Evolutionary conservation across 495 filamentous ascomycete genomes (phyloP), one percentile per base, ranked within the genome.

Genomic region (Monascus purpureus): DNA sequence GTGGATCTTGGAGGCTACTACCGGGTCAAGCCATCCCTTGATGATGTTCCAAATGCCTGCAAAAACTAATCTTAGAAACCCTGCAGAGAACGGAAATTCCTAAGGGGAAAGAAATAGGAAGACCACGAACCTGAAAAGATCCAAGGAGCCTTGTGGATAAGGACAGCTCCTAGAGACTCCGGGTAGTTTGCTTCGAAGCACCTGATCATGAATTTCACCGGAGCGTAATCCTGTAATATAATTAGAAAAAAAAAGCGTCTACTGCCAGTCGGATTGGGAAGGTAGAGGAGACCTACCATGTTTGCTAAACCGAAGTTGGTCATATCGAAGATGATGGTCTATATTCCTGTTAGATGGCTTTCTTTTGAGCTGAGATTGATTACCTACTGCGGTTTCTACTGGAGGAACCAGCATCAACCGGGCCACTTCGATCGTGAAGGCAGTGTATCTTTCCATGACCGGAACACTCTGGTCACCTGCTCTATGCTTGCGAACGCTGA

Each of bases 181-280:
- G 92, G 90, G 49, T 96, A 97, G 56, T 97, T 96, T 31, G 90
- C 92, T 60, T 96, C 92, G 51, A 97, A 97, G 57, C 85, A 93
- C 61, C 93, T 93, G 62, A 96, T 95, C 73, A 97, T 93, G 64
- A 95, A 96, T 46, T 88, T 96, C 15, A 97, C 84, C 0, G 90
- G 90, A 0, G 82, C 72, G 49, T 96, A 96, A 49, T 97, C 90
- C 82, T 86, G 24, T 13, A 8, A 16, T 8, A 8, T 17, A 2
- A 19, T 54, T 29, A 55, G 42, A 24, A 39, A 19, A 8, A 17
- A 25, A 4, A 2, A 28, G 7, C 2, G 20, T 18, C 2, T 4
- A 8, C 19, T 6, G 17, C 20, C 24, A 2, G 13, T 12, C 25
- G 7, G 26, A 6, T 13, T 11, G 28, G 17, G 22, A 12, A 23